A percentile compares a stretch with the other conserved stretches of the same genome.
Evolutionary conservation across 164 flowering plant genomes (phyloP).

Genomic region (Stephania yunnanensis): DNA sequence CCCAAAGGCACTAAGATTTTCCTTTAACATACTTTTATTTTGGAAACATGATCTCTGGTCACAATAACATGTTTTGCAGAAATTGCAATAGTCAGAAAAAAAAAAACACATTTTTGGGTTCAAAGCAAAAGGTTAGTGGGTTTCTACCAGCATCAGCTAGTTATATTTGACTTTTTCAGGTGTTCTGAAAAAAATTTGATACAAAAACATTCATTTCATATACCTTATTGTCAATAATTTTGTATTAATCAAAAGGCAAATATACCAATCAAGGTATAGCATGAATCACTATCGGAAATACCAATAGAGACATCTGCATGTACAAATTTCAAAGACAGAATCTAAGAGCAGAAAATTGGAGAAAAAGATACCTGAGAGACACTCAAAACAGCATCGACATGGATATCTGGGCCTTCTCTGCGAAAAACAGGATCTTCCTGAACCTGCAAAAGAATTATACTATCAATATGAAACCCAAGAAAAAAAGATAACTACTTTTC

Average conservation of each 20-base stretch:
- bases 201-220: background rate
- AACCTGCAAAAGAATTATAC: slow-evolving; percentile 36
- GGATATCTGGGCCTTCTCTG: slow-evolving; percentile 87
- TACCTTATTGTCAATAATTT: background rate
- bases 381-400: slow-evolving; percentile 77
- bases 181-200: background rate
- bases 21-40: no score
- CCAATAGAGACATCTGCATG: background rate
- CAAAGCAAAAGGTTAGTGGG: no score
- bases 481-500: background rate
- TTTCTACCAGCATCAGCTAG: no score
- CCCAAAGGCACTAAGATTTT: no score
- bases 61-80: no score
- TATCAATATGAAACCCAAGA: background rate
- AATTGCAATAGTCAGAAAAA: no score
- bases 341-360: background rate
- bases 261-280: background rate
- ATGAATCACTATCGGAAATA: no score
- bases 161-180: background rate
- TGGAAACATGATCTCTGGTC: no score
- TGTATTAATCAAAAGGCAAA: no score
- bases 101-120: no score
- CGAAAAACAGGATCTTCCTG: slow-evolving; percentile 90
- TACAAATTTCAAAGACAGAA: background rate
- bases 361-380: slow-evolving; percentile 60